phyloP scores from a whole-genome alignment of 2,329 filamentous ascomycete genomes.

The Graphium sp. region DNA sequence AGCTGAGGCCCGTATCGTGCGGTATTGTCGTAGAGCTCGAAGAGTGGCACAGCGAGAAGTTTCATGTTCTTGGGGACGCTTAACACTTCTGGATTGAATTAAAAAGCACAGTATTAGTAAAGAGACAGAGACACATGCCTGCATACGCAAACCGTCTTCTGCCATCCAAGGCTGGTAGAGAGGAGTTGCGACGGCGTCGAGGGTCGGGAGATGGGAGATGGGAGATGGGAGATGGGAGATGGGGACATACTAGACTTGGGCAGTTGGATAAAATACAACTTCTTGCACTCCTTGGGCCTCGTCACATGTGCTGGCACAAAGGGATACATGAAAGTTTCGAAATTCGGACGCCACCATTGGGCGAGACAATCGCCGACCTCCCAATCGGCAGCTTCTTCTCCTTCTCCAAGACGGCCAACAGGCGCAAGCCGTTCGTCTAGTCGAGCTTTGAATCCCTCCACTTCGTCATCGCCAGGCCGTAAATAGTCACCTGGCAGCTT shows the following conservation, averaged over 20 bases:
- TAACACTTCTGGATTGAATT: slow-evolving; percentile 54
- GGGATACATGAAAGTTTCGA: slow-evolving; percentile 99
- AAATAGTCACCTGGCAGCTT: slow-evolving; percentile 97
- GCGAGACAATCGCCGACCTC: slow-evolving; percentile 86
- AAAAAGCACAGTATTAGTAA: slow-evolving; percentile 8
- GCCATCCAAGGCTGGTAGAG: background rate
- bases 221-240: background rate
- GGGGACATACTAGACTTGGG: slow-evolving; percentile 73
- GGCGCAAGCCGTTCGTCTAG: slow-evolving; percentile 89
- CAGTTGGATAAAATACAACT: slow-evolving; percentile 92
- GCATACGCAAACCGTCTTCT: no score
- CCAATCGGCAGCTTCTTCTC: slow-evolving; percentile 77
- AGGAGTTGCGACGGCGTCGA: background rate
- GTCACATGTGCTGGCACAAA: slow-evolving; percentile 95
- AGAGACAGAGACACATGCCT: no score
- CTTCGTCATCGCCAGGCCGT: slow-evolving; percentile 73
- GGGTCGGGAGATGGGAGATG: background rate
- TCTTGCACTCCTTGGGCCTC: slow-evolving; percentile 96
- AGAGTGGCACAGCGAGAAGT: slow-evolving; percentile 85
- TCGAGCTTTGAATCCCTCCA: slow-evolving; percentile 84
- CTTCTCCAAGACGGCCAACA: slow-evolving; percentile 71
- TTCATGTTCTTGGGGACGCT: slow-evolving; percentile 99
- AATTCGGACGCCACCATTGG: slow-evolving; percentile 98
- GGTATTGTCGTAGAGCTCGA: slow-evolving; percentile 97
- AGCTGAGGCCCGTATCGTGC: slow-evolving; percentile 88